Evolutionary conservation across 2,329 filamentous ascomycete genomes (phyloP).

Genomic region (Colletotrichum neosansevieriae): DNA sequence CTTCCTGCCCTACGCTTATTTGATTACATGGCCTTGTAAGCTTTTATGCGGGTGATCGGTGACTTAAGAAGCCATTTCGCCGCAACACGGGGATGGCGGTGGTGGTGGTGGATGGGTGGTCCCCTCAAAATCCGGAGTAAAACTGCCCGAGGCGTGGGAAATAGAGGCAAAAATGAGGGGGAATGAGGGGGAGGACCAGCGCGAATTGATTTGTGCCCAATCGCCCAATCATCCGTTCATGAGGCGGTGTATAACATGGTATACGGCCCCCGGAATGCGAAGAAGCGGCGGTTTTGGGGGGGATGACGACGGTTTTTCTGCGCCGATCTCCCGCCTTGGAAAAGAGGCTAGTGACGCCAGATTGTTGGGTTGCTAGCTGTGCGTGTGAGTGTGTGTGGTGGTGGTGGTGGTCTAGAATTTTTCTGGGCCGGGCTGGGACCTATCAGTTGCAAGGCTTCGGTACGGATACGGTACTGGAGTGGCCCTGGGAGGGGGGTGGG

Average conservation of each 20-base stretch:
- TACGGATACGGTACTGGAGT: conserved; percentile 10
- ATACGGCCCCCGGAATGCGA: no score
- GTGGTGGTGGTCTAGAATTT: no score
- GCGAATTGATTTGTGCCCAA: conserved; percentile 30
- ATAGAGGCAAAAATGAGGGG: not conserved
- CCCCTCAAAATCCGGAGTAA: not conserved
- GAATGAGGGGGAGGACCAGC: conserved; percentile 13
- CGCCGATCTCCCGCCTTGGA: conserved; percentile 38
- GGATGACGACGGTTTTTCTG: conserved; percentile 23
- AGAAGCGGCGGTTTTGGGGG: no score
- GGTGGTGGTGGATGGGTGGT: not conserved
- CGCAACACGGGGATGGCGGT: not conserved
- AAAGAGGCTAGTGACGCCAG: conserved; percentile 30
- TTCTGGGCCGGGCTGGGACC: conserved; percentile 2
- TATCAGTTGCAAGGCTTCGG: conserved; percentile 5
- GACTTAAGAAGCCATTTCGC: not conserved
- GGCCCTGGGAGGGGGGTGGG: not conserved
- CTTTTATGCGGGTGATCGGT: conserved; percentile 35
- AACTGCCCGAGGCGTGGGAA: conserved; percentile 12
- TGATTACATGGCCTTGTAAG: conserved; percentile 21
- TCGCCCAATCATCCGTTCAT: conserved; percentile 6
- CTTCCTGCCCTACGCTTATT: conserved; percentile 37
- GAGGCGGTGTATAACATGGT: conserved; percentile 7
- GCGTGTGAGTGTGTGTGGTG: no score
- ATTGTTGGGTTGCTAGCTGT: not conserved